Percentiles rank a stretch among this genome's conserved stretches.
These are phyloP conservation scores for Mollisiaceae sp. DNA, from an alignment of 2,329 filamentous ascomycete genomes.

Conservation along the genomic window DNA sequence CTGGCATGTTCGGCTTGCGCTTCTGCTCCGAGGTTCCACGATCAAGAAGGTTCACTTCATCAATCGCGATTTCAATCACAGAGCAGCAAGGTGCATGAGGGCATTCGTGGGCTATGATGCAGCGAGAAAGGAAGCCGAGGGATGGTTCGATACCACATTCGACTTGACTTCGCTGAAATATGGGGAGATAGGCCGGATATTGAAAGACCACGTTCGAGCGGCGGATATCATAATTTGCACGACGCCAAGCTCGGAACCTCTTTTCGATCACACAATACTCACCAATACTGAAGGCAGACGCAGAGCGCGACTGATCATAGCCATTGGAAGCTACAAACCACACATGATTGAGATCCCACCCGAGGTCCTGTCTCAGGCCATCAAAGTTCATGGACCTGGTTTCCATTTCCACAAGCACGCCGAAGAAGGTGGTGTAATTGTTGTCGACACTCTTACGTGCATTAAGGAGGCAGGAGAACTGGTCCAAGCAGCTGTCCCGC, in stretches of 20 bases:
- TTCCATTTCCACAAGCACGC: slow-evolving; percentile 71
- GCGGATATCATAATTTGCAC: slow-evolving; percentile 89
- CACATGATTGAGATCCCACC: slow-evolving; percentile 85
- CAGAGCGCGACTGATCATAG: slow-evolving; percentile 74
- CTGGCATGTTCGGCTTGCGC: slow-evolving; percentile 88
- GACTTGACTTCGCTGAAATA: slow-evolving; percentile 72
- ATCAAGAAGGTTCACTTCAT: slow-evolving; percentile 84
- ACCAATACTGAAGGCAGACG: slow-evolving; percentile 72
- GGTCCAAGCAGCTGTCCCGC: slow-evolving; percentile 74
- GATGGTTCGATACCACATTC: slow-evolving; percentile 71
- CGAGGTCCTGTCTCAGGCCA: slow-evolving; percentile 71
- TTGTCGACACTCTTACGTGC: slow-evolving; percentile 79
- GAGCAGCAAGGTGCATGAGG: slow-evolving; percentile 56
- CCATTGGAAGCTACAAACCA: slow-evolving; percentile 71
- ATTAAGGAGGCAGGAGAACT: slow-evolving; percentile 87
- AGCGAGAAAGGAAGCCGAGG: slow-evolving; percentile 58
- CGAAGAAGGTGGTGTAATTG: slow-evolving; percentile 66
- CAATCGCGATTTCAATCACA: slow-evolving; percentile 71
- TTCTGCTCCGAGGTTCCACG: slow-evolving; percentile 72
- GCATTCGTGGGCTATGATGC: slow-evolving; percentile 52
- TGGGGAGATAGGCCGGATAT: slow-evolving; percentile 66
- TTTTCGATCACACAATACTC: slow-evolving; percentile 77
- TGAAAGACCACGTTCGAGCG: slow-evolving; percentile 72
- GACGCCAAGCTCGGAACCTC: slow-evolving; percentile 73
- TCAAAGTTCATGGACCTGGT: slow-evolving; percentile 56